Evolutionary conservation across 768 basidiomycete species (phyloP).

Genomic region (Russula earlei): DNA sequence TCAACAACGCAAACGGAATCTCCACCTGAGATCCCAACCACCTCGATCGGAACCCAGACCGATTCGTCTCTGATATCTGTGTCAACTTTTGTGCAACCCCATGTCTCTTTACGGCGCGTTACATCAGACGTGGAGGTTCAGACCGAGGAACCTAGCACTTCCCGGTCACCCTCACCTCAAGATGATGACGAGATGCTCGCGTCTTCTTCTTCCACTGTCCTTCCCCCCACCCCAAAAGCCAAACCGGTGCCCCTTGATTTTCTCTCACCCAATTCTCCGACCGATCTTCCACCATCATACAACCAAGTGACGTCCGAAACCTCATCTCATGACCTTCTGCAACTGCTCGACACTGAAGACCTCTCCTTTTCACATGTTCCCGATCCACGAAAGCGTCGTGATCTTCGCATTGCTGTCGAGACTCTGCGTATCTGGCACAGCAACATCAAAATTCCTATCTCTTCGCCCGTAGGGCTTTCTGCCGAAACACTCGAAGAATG

Average conservation of each 20-base stretch:
- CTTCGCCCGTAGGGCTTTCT: slow-evolving; percentile 42
- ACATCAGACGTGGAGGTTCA: slow-evolving; percentile 53
- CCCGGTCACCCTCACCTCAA: slow-evolving; percentile 38
- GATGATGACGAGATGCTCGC: slow-evolving; percentile 48
- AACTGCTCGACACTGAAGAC: slow-evolving; percentile 15
- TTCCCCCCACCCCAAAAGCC: slow-evolving; percentile 61
- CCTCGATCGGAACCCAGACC: slow-evolving; percentile 45
- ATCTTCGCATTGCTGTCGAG: slow-evolving; percentile 45
- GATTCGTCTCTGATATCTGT: slow-evolving; percentile 20
- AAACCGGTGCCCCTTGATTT: slow-evolving; percentile 17
- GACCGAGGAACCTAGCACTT: slow-evolving; percentile 40
- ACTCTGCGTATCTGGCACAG: slow-evolving; percentile 64
- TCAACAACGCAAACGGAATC: slow-evolving; percentile 54
- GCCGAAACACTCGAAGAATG: slow-evolving; percentile 65
- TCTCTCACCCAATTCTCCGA: slow-evolving; percentile 16
- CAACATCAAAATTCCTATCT: slow-evolving; percentile 40
- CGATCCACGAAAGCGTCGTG: slow-evolving; percentile 21
- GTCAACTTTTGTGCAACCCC: slow-evolving; percentile 24
- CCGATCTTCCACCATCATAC: slow-evolving; percentile 69
- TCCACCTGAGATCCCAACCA: slow-evolving; percentile 37
- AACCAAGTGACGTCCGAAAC: slow-evolving; percentile 39
- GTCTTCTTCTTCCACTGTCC: slow-evolving; percentile 64
- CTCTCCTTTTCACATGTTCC: slow-evolving; percentile 16
- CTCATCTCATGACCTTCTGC: slow-evolving; percentile 22
- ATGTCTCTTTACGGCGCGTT: slow-evolving; percentile 21